Base-by-base conservation (phyloP, 768 basidiomycete species). In the Lactarius sp. region DNA sequence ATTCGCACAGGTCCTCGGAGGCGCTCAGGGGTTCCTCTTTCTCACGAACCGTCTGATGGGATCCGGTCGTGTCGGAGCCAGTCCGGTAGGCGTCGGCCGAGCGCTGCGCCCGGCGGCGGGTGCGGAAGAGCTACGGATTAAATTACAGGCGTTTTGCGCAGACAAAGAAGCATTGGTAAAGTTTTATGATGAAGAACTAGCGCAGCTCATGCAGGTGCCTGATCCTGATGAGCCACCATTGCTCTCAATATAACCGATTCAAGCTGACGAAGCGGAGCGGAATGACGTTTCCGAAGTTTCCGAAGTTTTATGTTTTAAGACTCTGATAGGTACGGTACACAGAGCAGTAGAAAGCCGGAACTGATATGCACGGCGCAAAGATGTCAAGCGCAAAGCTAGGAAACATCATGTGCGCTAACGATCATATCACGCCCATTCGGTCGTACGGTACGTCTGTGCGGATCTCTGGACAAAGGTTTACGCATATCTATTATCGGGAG, bases 1-100 rank as follows among this genome's bases (percentile, higher is more conserved):
- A 9, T 93, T 98, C 71, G 85, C 94, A 9, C 94, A 97, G 72
- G 87, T 96, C 62, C 70, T 94, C 5, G 91, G 88, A 2, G 91
- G 86, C 1, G 73, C 80, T 4, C 79, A 87, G 59, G 94, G 94
- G 0, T 95, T 94, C 74, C 74, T 93, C 62, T 96, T 95, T 79
- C 78, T 94, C 68, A 94, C 90, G 59, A 98, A 98, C 72, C 79
- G 94, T 27, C 77, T 95, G 61, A 88, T 92, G 80, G 86, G 82
- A 3, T 81, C 86, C 13, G 85, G 87, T 53, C 77, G 87, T 61
- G 79, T 86, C 77, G 85, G 84, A 1, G 73, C 79, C 27, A 63
- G 55, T 27, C 57, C 61, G 6, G 52, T 64, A 1, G 68, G 65
- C 10, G 33, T 62, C 20, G 60, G 66, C 27, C 61, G 69, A 47